Percentiles rank a stretch among this genome's conserved stretches.
Evolutionary conservation across 129 eudicot genomes (phyloP).

Genomic region (Pulicaria dysenterica): DNA sequence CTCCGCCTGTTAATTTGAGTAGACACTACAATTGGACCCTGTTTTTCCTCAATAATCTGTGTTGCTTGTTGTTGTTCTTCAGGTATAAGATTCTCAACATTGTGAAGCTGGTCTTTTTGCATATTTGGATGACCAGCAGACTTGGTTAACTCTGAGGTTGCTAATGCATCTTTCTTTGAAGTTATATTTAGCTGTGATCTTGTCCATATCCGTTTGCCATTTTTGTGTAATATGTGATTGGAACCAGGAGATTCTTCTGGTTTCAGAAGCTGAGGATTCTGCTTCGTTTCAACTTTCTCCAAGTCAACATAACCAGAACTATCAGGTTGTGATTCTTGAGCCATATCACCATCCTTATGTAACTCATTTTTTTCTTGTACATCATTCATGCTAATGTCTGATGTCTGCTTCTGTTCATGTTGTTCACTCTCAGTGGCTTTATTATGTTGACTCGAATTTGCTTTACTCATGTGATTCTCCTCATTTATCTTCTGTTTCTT

Average conservation of each 20-base stretch:
- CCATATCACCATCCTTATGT: conserved; percentile 9
- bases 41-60: neutral
- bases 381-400: conserved; percentile 6
- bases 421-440: conserved; percentile 14
- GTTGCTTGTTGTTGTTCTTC: conserved; percentile 10
- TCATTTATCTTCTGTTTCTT: conserved; percentile 21
- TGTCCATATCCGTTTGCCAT: conserved; percentile 24
- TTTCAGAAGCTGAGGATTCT: conserved; percentile 10
- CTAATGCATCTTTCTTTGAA: conserved; percentile 18
- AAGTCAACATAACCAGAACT: neutral
- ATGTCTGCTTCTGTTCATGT: conserved; percentile 15
- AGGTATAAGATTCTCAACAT: conserved; percentile 18
- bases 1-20: conserved; percentile 20
- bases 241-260: conserved; percentile 12
- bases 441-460: conserved; percentile 21
- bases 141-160: neutral
- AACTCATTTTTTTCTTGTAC: conserved; percentile 18
- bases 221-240: neutral
- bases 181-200: conserved; percentile 27
- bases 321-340: conserved; percentile 13
- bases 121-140: conserved; percentile 25
- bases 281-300: conserved; percentile 14
- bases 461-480: conserved; percentile 5
- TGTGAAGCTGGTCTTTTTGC: conserved; percentile 14
- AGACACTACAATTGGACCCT: conserved; percentile 20